Evolutionary conservation across 176 grass and related monocot genomes (phyloP).

Genomic region (Poa annua): DNA sequence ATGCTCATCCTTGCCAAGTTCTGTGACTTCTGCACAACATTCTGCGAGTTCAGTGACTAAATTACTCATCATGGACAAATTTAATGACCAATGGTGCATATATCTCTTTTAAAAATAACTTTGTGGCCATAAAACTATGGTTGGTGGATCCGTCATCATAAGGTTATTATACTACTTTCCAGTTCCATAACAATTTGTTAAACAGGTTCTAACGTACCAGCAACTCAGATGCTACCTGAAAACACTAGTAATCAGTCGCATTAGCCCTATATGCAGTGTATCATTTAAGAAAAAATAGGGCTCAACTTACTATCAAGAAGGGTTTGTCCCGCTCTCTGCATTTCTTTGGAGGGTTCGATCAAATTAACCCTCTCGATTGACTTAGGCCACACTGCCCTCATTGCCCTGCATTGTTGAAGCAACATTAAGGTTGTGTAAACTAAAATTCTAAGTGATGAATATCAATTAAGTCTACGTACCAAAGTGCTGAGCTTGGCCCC

Average conservation of each 20-base stretch:
- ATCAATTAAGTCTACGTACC: constrained; percentile 48
- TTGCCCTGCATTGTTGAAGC: constrained; percentile 64
- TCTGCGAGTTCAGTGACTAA: too few species aligned
- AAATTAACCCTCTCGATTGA: constrained; percentile 89
- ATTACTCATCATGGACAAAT: too few species aligned
- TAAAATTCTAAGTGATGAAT: not conserved
- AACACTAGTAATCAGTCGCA: constrained; percentile 1
- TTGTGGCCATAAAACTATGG: not conserved
- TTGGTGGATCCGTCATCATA: constrained; percentile 1
- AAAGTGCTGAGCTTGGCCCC: constrained; percentile 92
- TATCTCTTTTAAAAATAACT: constrained; percentile 6
- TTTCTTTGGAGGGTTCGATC: constrained; percentile 93
- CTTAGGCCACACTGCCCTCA: constrained; percentile 90
- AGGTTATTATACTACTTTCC: not conserved
- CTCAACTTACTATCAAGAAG: constrained; percentile 79
- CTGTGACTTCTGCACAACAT: too few species aligned
- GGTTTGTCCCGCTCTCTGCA: constrained; percentile 92
- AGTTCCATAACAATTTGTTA: not conserved
- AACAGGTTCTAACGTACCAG: not conserved
- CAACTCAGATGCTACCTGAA: not conserved
- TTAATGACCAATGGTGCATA: too few species aligned
- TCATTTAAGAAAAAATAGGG: not conserved
- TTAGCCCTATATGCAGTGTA: constrained; percentile 9
- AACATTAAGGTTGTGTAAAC: constrained; percentile 11
- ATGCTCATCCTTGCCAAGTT: too few species aligned